Base-by-base conservation (phyloP, 2,329 filamentous ascomycete species). In the Aspergillus candidus region DNA sequence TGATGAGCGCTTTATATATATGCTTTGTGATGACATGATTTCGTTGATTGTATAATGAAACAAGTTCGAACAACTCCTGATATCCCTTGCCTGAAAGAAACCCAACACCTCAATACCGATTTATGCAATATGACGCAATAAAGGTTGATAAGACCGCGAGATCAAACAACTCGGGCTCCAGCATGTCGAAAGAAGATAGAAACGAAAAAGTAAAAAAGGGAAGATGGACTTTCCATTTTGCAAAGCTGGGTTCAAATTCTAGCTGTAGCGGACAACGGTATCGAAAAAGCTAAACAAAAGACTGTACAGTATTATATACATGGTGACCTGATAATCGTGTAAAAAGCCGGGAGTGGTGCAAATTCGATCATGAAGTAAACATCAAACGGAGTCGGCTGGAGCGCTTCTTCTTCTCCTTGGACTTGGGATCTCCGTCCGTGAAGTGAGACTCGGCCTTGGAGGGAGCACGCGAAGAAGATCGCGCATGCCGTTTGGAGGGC, bases 381-480 rank as follows among this genome's bases (percentile, higher is more conserved):
- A 67, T 65, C 18, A 66, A 48, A 33, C 63, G 62, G 38, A 67
- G 47, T 10, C 57, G 58, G 46, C 68, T 71, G 11, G 67, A 63
- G 13, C 65, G 67, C 51, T 68, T 69, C 50, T 61, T 63, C 44
- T 63, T 65, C 40, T 69, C 60, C 38, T 60, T 56, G 10, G 56
- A 47, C 32, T 56, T 55, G 43, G 47, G 54, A 30, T 60, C 62
- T 12, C 54, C 60, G 13, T 59, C 56, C 5, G 56, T 55, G n/a
- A 55, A 35, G 10, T 46, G 46, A 5, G 54, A 56, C 33, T 54
- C 47, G 27, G 55, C 41, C 37, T 54, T 57, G 10, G 58, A 59
- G 17, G 51, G 39, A 11, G 50, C 44, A 11, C 40, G 44, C 7
- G 49, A 49, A 32, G 47, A 41, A 7, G 43, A 43, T 47, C 40